Conservation (phyloP, 176 grass and related monocot species). For the Bromus sterilis region DNA sequence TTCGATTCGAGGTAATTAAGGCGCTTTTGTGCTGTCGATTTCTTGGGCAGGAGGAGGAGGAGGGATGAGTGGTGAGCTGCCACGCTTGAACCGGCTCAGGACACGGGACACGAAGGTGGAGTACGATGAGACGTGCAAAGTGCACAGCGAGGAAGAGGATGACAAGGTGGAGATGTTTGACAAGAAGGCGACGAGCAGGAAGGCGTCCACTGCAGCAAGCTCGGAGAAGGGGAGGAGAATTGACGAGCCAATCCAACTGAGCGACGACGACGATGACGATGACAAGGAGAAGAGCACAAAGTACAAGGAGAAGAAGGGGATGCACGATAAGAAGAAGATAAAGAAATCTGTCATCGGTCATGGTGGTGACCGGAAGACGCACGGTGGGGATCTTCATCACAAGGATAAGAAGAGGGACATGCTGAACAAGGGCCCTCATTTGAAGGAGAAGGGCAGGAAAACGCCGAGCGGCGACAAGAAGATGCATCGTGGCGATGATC, state of each 20-base stretch:
- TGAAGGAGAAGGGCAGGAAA: background rate
- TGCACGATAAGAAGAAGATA: background rate
- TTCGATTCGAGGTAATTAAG: background rate
- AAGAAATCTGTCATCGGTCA: background rate
- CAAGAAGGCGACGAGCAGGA: background rate
- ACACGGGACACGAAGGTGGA: background rate
- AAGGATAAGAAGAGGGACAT: background rate
- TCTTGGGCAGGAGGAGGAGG: background rate
- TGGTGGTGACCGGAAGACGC: background rate
- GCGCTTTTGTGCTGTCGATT: background rate
- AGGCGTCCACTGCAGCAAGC: background rate
- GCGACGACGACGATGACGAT: background rate
- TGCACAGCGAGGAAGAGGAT: background rate
- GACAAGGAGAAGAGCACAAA: background rate
- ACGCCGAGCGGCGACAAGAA: background rate
- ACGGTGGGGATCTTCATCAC: background rate
- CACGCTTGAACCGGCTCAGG: background rate
- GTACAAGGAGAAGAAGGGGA: background rate
- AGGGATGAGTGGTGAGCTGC: background rate
- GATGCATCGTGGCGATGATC: background rate
- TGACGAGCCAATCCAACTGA: background rate
- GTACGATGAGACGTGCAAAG: background rate
- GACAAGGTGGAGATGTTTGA: background rate
- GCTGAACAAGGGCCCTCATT: background rate
- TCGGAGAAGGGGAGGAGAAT: background rate